These are phyloP conservation scores for Gentiana straminea DNA, from an alignment of 257 asterid genomes.

Conservation along the genomic window DNA sequence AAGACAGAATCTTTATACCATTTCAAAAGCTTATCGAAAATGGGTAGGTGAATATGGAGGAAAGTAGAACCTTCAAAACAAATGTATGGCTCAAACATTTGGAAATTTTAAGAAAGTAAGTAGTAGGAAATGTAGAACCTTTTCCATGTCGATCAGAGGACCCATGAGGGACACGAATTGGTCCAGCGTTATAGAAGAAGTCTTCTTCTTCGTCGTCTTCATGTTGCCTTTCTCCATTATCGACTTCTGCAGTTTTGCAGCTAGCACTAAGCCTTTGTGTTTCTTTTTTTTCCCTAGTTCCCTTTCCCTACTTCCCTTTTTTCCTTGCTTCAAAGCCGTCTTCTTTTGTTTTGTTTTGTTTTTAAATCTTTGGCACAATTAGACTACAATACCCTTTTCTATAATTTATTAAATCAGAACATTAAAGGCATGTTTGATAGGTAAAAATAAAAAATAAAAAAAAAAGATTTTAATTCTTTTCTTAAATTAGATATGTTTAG, in stretches of 20 bases:
- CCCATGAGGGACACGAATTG: constrained; percentile 86
- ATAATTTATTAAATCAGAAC: too few species aligned
- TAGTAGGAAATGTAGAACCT: constrained; percentile 23
- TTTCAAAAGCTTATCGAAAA: background rate
- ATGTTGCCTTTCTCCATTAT: constrained; percentile 49
- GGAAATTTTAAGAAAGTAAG: background rate
- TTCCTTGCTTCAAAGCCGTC: too few species aligned
- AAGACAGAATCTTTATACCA: background rate
- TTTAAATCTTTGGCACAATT: too few species aligned
- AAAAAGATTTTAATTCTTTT: too few species aligned
- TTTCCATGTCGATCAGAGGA: constrained; percentile 90
- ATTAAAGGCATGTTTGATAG: too few species aligned
- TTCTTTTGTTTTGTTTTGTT: too few species aligned
- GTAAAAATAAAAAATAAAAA: too few species aligned
- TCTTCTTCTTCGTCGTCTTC: constrained; percentile 8
- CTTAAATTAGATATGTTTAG: too few species aligned
- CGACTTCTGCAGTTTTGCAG: constrained; percentile 9
- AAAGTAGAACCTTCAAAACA: background rate
- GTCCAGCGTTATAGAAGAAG: constrained; percentile 45
- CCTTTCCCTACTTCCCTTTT: too few species aligned
- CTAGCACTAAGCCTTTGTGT: background rate
- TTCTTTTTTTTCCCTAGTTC: background rate
- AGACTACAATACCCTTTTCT: too few species aligned
- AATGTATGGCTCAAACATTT: background rate
- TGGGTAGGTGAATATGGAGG: background rate